These are phyloP conservation scores for Trichomonascaceae sp. DNA, from an alignment of 1,139 yeast genomes.

Conservation along the genomic window DNA sequence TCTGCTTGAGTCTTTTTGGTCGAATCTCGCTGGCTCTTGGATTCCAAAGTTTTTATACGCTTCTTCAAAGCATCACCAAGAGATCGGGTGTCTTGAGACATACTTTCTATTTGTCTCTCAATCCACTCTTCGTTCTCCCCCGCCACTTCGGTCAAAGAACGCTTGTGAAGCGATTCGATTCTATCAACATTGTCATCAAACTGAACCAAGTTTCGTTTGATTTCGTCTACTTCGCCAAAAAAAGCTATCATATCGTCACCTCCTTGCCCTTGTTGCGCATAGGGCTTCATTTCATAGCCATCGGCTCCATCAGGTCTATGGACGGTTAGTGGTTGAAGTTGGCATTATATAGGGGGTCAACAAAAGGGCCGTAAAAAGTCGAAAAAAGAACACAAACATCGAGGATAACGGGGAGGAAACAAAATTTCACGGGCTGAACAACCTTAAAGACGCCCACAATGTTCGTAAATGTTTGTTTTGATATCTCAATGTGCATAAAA, in stretches of 20 bases:
- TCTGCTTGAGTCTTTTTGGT: slow-evolving; percentile 90
- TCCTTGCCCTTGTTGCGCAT: slow-evolving; percentile 13
- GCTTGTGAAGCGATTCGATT: slow-evolving; percentile 75
- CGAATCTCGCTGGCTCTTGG: slow-evolving; percentile 59
- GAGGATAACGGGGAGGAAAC: background rate
- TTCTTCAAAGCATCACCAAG: slow-evolving; percentile 69
- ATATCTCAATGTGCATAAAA: background rate
- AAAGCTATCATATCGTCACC: slow-evolving; percentile 62
- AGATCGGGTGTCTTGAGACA: slow-evolving; percentile 72
- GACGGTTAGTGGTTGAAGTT: background rate
- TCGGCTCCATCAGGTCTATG: slow-evolving; percentile 1
- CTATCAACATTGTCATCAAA: slow-evolving; percentile 73
- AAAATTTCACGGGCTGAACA: background rate
- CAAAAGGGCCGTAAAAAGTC: background rate
- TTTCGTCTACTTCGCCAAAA: slow-evolving; percentile 76
- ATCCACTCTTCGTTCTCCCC: slow-evolving; percentile 64
- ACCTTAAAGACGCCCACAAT: too few relatives aligned
- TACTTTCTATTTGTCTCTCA: slow-evolving; percentile 69
- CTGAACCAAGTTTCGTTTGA: slow-evolving; percentile 74
- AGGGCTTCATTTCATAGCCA: slow-evolving; percentile 22
- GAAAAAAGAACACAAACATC: background rate
- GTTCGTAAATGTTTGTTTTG: background rate
- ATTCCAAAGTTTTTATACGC: slow-evolving; percentile 72
- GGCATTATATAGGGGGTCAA: background rate
- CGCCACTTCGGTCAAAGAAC: slow-evolving; percentile 77